Evolutionary conservation across 345 rosid species (phyloP), one percentile per base, ranked within the genome.

Genomic region (Acer campestre): DNA sequence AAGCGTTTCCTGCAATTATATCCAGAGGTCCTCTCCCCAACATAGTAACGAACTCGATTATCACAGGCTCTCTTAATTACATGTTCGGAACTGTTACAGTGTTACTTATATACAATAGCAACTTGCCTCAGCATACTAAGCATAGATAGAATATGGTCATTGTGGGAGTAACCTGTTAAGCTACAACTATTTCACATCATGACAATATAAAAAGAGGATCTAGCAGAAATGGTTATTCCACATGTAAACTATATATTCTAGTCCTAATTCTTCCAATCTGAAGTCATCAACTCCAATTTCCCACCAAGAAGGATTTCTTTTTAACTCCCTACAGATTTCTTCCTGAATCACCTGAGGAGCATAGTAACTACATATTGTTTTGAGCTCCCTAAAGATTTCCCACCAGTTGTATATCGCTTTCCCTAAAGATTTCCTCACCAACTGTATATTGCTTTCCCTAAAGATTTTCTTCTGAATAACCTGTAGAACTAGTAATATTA

Each of bases 81-180:
- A 4, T 29, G 10, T n/a, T n/a, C 42, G 29, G 18, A 65, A 46
- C 70, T n/a, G 3, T 56, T 48, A 14, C 49, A 46, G 61, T n/a
- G 3, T 56, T 48, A 14, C 49, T 23, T 59, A 74, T 17, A 48
- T 48, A 64, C 12, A 11, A 29, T 12, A 11, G 27, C n/a, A 29
- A 65, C 64, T 17, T n/a, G 20, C 63, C 58, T 74, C 68, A 71
- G 18, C 64, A 59, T 72, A 38, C 51, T 31, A 7, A 49, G 51
- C 49, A 48, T 35, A 12, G 48, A 27, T 31, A 51, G 6, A 63
- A 22, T n/a, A 49, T 11, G 16, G 25, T 49, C 29, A 31, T 18
- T 23, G 38, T 11, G 42, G 16, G 29, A 12, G 31, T 75, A 64
- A 27, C n/a, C 22, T 12, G 13, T 22, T 35, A n/a, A 20, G 42